These are phyloP conservation scores for Allomyces javanicus DNA, from an alignment of 192 early-diverging fungal genomes.

Conservation along the genomic window DNA sequence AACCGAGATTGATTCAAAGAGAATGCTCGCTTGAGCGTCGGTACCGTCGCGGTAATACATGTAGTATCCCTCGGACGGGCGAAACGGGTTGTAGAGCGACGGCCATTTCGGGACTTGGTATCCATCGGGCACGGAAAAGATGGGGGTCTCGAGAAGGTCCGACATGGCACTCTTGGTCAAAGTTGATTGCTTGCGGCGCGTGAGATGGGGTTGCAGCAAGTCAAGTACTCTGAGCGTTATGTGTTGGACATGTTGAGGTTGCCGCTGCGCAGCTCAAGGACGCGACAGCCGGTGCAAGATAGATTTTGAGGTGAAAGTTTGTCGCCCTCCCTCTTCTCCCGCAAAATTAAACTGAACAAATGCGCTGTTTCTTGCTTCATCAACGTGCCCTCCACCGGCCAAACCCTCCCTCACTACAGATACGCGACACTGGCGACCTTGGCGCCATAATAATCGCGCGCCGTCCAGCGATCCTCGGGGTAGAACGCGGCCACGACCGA, in stretches of 20 bases:
- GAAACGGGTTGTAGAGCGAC: constrained; percentile 31
- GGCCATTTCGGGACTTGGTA: constrained; percentile 23
- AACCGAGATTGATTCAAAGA: too few species aligned
- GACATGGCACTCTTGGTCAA: too few species aligned
- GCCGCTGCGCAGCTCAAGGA: neutral
- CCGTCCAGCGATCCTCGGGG: neutral
- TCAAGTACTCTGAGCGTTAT: neutral
- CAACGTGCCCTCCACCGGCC: neutral
- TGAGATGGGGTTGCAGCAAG: neutral
- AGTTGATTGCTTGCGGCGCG: too few species aligned
- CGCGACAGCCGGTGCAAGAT: neutral
- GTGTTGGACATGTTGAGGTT: neutral
- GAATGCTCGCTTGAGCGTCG: neutral
- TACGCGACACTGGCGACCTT: neutral
- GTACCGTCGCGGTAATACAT: constrained; percentile 26
- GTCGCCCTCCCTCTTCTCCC: neutral
- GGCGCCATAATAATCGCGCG: neutral
- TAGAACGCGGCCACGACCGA: neutral
- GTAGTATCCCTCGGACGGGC: constrained; percentile 13
- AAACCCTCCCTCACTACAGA: neutral
- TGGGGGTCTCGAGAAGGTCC: neutral
- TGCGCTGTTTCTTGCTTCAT: neutral
- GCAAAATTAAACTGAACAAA: neutral
- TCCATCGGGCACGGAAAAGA: constrained; percentile 8
- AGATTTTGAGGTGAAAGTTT: neutral